Evolutionary conservation across 2,329 filamentous ascomycete genomes (phyloP), one percentile per base, ranked within the genome.

Genomic region (Sarocladium kiliense): DNA sequence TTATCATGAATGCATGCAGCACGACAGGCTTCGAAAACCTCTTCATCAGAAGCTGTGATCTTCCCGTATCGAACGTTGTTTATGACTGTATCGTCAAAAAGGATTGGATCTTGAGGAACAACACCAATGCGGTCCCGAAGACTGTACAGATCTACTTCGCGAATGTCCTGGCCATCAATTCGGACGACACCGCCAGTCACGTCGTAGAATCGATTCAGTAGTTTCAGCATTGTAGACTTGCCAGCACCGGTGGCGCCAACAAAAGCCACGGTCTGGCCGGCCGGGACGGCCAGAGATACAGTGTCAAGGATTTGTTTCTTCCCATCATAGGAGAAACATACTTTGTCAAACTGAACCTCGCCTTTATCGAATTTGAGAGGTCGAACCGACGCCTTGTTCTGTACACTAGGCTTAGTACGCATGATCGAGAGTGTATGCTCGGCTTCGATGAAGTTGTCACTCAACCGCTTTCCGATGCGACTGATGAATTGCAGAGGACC

Each of bases 401-500:
- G 66, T 18, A 85, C 73, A 0, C 75, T 77, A n/a, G 80, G 75
- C 57, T 82, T 77, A 19, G 76, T 81, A 58, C 74, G 73, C 79
- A 84, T 81, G 45, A 85, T 75, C 56, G 81, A 78, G 16, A 84
- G 67, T 23, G 85, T 71, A 23, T 78, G 74, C 63, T 85, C 79
- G 5, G 81, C 80, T 56, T 82, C 75, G 44, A 84, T 79, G 34
- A 85, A 72, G 56, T 82, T 76, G 58, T 77, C 74, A 56, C 79
- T 80, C 58, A 85, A 75, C 50, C 69, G 77, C 62, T 79, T 81
- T 6, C 81, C 80, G 26, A 84, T 68, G 18, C 72, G 71, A 6
- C 80, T 78, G 64, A 91, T 89, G 68, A 88, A 89, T 60, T 85
- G 85, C 54, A 91, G 76, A 2, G 87, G 87, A 2, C 81, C 79